These are phyloP conservation scores for Candida bentonensis DNA, from an alignment of 805 yeast species.

Conservation along the genomic window DNA sequence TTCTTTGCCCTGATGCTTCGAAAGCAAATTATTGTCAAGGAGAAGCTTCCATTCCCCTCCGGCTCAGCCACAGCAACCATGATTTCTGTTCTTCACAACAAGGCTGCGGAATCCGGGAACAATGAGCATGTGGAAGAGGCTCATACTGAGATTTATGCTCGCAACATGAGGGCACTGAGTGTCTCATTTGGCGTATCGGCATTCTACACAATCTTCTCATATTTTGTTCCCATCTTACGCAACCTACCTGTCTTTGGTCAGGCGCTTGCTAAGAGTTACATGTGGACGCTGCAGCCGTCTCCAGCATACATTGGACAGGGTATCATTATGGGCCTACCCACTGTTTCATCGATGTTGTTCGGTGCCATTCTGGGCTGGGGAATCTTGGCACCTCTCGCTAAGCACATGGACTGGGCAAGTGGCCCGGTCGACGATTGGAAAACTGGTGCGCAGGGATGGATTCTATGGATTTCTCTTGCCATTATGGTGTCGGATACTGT, in stretches of 20 bases:
- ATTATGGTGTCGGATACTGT: constrained; percentile 89
- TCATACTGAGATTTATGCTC: constrained; percentile 15
- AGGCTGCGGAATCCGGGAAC: constrained; percentile 19
- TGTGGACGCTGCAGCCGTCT: constrained; percentile 88
- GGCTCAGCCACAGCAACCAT: constrained; percentile 94
- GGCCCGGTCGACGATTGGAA: constrained; percentile 89
- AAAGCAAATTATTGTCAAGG: constrained; percentile 73
- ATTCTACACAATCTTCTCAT: constrained; percentile 53
- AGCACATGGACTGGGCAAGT: constrained; percentile 67
- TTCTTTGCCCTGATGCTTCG: constrained; percentile 87
- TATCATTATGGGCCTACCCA: constrained; percentile 89
- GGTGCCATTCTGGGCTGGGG: constrained; percentile 93
- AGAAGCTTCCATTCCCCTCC: constrained; percentile 82
- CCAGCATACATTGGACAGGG: constrained; percentile 98
- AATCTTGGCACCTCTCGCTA: constrained; percentile 68
- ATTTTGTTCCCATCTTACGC: constrained; percentile 56
- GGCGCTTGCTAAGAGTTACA: constrained; percentile 42
- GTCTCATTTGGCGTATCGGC: constrained; percentile 59
- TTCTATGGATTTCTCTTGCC: constrained; percentile 82
- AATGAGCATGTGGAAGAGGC: constrained; percentile 5
- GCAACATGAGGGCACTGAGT: constrained; percentile 47
- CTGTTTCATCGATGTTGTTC: constrained; percentile 79
- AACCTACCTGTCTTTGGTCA: constrained; percentile 66
- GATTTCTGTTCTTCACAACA: constrained; percentile 73
- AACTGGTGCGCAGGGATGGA: constrained; percentile 94